Evolutionary conservation across 805 yeast species (phyloP), one percentile per base, ranked within the genome.

Genomic region (Kluyveromyces aestuarii): DNA sequence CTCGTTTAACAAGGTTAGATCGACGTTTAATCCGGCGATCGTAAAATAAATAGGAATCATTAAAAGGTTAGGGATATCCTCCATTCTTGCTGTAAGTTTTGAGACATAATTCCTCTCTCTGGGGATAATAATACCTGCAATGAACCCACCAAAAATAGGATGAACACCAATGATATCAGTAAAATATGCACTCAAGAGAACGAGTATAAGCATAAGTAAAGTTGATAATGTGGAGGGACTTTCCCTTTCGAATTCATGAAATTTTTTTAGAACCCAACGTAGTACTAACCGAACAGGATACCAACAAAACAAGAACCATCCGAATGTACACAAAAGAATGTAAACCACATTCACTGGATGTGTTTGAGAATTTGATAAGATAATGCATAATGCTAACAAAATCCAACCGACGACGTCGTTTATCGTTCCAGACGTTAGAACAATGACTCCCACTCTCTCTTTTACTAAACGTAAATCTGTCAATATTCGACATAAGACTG

Each of bases 121-220:
- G 8, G 95, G 95, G 7, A 85, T 76, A 46, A 86, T 77, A 33
- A 82, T 69, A 5, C 95, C 95, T 11, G 81, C 79, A 66, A 86
- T 73, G 58, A 86, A 87, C 0, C 91, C 93, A 40, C 95, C 95
- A 65, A 86, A 86, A 55, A 86, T 86, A 0, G 93, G 85, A 64
- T 86, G 95, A 10, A 84, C 91, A 6, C 95, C 95, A 52, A 86
- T 82, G 49, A 86, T 83, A 61, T 84, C 90, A 2, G 95, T 86
- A 61, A 79, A 84, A 64, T 85, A 86, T 1, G 93, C 79, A 4
- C 90, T 82, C 4, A 75, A 62, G 51, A 86, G 77, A 53, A 80
- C 81, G 48, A 79, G 60, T 8, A 79, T 54, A 48, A 86, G 55
- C 33, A 84, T 76, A 33, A 75, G 59, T 66, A 80, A 66, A 51